Evolutionary conservation across 2,329 filamentous ascomycete species (phyloP).

Genomic region (Sclerotiophoma versabilis): DNA sequence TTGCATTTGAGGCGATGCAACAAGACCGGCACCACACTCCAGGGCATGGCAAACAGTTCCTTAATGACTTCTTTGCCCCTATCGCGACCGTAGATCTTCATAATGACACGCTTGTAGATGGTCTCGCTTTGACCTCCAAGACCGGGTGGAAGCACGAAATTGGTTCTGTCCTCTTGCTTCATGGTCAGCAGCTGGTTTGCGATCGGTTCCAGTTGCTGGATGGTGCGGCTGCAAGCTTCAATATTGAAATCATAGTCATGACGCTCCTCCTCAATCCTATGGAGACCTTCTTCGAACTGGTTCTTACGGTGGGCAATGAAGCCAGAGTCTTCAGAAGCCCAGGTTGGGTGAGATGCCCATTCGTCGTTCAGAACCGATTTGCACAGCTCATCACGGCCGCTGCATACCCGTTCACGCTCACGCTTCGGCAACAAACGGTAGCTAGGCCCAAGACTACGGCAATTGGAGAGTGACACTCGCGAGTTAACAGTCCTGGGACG

Average conservation of each 20-base stretch:
- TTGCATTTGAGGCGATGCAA: slow-evolving; percentile 92
- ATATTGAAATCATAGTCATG: slow-evolving; percentile 99
- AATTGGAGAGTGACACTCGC: slow-evolving; percentile 92
- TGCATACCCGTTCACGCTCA: slow-evolving; percentile 89
- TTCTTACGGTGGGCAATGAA: slow-evolving; percentile 99
- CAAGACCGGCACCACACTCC: slow-evolving; percentile 86
- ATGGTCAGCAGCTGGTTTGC: slow-evolving; percentile 88
- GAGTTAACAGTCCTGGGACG: slow-evolving; percentile 74
- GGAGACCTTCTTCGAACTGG: slow-evolving; percentile 88
- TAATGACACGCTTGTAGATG: slow-evolving; percentile 95
- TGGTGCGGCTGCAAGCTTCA: slow-evolving; percentile 91
- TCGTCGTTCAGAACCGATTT: slow-evolving; percentile 93
- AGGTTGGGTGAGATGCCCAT: slow-evolving; percentile 98
- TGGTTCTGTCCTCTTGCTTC: slow-evolving; percentile 71
- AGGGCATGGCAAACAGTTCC: slow-evolving; percentile 84
- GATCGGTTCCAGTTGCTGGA: slow-evolving; percentile 93
- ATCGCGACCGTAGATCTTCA: slow-evolving; percentile 93
- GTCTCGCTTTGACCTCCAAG: slow-evolving; percentile 93
- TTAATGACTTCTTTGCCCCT: slow-evolving; percentile 84
- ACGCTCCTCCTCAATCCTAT: slow-evolving; percentile 95
- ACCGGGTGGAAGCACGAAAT: slow-evolving; percentile 80
- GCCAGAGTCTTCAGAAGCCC: slow-evolving; percentile 97
- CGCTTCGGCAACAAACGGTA: slow-evolving; percentile 91
- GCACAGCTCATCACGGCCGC: slow-evolving; percentile 93
- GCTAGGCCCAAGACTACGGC: slow-evolving; percentile 92